Conservation (phyloP, 2,329 filamentous ascomycete genomes). For the Rutstroemia sydowiana region DNA sequence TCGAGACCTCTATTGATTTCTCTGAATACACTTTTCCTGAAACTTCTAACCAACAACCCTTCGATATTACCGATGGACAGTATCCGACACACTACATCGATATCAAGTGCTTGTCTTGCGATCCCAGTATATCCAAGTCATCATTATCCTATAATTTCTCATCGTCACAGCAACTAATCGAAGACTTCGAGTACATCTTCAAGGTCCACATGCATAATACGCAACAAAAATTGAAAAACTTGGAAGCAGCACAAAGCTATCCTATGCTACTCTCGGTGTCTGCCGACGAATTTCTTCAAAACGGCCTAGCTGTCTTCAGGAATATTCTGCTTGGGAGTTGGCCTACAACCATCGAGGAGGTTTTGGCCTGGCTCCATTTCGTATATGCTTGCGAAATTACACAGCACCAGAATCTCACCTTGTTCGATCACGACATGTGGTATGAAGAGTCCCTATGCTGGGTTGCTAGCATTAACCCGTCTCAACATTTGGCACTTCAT, state of each 20-base stretch:
- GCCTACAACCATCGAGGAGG: slow-evolving; percentile 20
- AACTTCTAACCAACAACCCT: too few species aligned
- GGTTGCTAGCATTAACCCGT: slow-evolving; percentile 14
- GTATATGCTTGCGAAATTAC: slow-evolving; percentile 22
- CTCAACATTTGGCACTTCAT: slow-evolving; percentile 17
- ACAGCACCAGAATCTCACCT: slow-evolving; percentile 16
- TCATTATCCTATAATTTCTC: slow-evolving; percentile 19
- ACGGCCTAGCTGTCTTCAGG: slow-evolving; percentile 21
- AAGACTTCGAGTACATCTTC: slow-evolving; percentile 21
- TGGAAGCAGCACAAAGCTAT: slow-evolving; percentile 15
- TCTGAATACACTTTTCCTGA: too few species aligned
- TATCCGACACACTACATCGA: not conserved
- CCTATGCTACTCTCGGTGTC: slow-evolving; percentile 21
- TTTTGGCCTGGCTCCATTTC: slow-evolving; percentile 25
- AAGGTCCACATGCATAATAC: slow-evolving; percentile 21
- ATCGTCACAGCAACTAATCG: slow-evolving; percentile 14
- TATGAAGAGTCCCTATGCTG: slow-evolving; percentile 20
- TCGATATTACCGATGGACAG: not conserved
- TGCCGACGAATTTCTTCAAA: slow-evolving; percentile 19
- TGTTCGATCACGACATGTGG: slow-evolving; percentile 18
- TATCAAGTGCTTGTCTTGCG: not conserved
- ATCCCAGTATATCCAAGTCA: not conserved
- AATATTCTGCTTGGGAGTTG: slow-evolving; percentile 21
- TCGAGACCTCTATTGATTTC: too few species aligned
- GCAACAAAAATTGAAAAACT: slow-evolving; percentile 14